A percentile compares a stretch with the other conserved stretches of the same genome.
Evolutionary conservation across 345 rosid species (phyloP).

Genomic region (Combretum micranthum): DNA sequence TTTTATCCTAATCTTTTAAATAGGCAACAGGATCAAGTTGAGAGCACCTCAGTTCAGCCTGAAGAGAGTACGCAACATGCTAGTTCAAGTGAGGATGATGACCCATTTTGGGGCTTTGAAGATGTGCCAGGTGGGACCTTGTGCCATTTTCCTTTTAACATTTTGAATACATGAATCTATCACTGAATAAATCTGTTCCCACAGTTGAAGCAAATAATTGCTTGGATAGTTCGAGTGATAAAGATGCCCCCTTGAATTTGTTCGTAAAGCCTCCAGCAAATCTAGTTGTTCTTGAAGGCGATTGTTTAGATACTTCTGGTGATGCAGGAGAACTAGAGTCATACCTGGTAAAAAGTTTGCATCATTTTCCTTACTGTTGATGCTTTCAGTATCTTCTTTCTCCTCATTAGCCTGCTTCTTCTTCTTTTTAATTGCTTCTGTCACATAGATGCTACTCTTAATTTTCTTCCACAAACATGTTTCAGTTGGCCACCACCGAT

Average conservation of each 20-base stretch:
- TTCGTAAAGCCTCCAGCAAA: constrained; percentile 91
- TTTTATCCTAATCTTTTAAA: constrained; percentile 6
- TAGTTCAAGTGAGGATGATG: constrained; percentile 51
- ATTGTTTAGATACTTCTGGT: constrained; percentile 69
- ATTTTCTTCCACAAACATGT: constrained; percentile 15
- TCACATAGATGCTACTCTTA: constrained; percentile 6
- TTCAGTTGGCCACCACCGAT: constrained; percentile 81
- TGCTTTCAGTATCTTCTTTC: too few relatives aligned
- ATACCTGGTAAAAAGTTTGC: constrained; percentile 63
- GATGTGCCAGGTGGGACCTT: constrained; percentile 60
- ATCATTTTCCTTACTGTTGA: too few relatives aligned
- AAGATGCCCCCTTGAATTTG: constrained; percentile 43
- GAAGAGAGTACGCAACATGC: constrained; percentile 30
- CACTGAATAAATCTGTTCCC: constrained; percentile 1
- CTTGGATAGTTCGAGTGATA: constrained; percentile 55
- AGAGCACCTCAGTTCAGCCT: constrained; percentile 29
- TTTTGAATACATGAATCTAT: not conserved
- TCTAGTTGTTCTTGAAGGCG: constrained; percentile 92
- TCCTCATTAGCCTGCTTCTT: not conserved
- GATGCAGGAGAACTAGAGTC: constrained; percentile 83
- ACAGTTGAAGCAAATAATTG: constrained; percentile 72
- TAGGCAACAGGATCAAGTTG: constrained; percentile 63
- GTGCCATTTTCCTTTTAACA: not conserved
- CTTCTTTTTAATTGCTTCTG: not conserved
- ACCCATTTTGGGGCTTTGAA: constrained; percentile 68